Base-by-base conservation (phyloP, 2,329 filamentous ascomycete genomes). In the Hymenotorrendiella dingleyae region DNA sequence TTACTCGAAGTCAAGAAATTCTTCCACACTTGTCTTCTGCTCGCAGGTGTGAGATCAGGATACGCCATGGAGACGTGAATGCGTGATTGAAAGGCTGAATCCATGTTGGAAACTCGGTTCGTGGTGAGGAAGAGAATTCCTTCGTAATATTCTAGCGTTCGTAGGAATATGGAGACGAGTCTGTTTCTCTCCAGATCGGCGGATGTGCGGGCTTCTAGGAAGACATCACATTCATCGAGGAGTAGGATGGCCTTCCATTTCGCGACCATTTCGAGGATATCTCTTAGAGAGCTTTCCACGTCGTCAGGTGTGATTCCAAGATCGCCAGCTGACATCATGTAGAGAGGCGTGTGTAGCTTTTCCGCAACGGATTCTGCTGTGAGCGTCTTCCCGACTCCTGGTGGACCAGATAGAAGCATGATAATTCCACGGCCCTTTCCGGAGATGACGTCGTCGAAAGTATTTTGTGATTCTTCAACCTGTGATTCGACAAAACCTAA, bases 201-300 rank as follows among this genome's bases (percentile, higher is more conserved):
- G 2, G 50, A 46, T 2, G 49, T 43, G 4, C 63, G 57, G 2
- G 54, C 54, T 44, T 65, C 60, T 21, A 65, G 52, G 43, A 60
- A 66, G 1, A 66, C 54, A 46, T 66, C 63, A 5, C 61, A 62
- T 47, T 66, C 62, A 24, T 67, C 62, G 1, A 66, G 48, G 0
- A 65, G 49, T 0, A 66, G 45, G 10, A 62, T 41, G 1, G 58
- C 58, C 36, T 82, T 79, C 83, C 84, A 87, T 1, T 73, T 73
- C 48, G 85, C 79, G 1, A 84, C 83, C 47, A 90, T 80, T 56
- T 86, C 81, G 46, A 90, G 72, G 43, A 85, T 82, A 47, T 76
- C 49, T 41, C 75, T 54, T 74, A 76, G 22, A 19, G 53, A 48
- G 12, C 46, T 50, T 22, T 63, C 27, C 6, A 52, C 54, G 54